phyloP scores from a whole-genome alignment of 2,329 filamentous ascomycete genomes.

The Lanzia echinophila region DNA sequence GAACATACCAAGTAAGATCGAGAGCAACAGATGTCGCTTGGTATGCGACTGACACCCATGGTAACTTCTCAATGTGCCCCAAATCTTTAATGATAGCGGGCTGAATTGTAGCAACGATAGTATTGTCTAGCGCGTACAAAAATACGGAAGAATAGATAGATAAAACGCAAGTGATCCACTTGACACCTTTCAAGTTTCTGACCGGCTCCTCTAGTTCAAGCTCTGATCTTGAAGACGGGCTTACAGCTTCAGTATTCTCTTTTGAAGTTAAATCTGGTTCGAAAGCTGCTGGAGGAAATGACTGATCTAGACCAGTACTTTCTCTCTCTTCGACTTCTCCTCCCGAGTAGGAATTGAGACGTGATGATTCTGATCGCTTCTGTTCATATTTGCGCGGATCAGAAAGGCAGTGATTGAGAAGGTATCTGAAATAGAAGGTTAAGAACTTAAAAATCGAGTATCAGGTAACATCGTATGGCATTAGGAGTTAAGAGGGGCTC shows the following conservation, averaged over 20 bases:
- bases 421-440: not conserved
- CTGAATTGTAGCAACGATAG: slow-evolving; percentile 34
- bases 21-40: not conserved
- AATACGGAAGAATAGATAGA: not conserved
- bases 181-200: not conserved
- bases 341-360: not conserved
- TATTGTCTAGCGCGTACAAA: not conserved
- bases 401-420: not conserved
- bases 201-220: not conserved
- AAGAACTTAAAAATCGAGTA: not conserved
- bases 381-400: not conserved
- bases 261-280: not conserved
- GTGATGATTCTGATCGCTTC: not conserved
- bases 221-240: too few relatives aligned
- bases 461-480: not conserved
- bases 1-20: slow-evolving; percentile 30
- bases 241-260: not conserved
- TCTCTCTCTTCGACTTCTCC: not conserved
- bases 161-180: not conserved
- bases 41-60: slow-evolving; percentile 34
- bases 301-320: too few relatives aligned
- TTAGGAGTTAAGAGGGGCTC: not conserved
- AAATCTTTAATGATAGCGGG: slow-evolving; percentile 34
- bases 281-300: not conserved
- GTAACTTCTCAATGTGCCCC: slow-evolving; percentile 30